Evolutionary conservation across 2,329 filamentous ascomycete species (phyloP).

Genomic region (Fusarium proliferatum): DNA sequence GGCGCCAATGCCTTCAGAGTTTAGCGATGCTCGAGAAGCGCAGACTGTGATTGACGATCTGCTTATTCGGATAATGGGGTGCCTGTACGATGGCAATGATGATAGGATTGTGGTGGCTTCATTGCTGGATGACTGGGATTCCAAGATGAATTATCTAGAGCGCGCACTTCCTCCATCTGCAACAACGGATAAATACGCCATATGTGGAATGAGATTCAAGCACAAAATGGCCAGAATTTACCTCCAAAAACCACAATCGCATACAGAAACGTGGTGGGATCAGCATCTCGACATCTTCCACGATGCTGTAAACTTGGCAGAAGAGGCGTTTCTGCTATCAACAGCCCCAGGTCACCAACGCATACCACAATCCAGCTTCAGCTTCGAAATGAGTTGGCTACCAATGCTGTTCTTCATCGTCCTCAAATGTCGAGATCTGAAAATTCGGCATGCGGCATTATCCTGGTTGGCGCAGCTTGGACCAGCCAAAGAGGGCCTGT

Average conservation of each 20-base stretch:
- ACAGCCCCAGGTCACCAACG: background rate
- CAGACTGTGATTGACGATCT: background rate
- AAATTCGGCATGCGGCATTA: background rate
- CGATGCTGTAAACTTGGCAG: background rate
- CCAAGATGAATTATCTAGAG: background rate
- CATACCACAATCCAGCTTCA: background rate
- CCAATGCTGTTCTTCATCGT: slow-evolving; percentile 1
- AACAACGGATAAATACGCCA: background rate
- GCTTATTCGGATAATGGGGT: background rate
- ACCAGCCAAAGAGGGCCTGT: slow-evolving; percentile 6
- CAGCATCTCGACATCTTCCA: background rate
- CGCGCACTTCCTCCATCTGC: background rate
- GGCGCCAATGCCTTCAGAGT: background rate
- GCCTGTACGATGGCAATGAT: background rate
- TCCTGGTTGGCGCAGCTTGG: background rate
- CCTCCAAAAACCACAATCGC: background rate
- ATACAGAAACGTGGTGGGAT: slow-evolving; percentile 16
- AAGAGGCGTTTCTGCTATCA: background rate
- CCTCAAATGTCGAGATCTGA: background rate
- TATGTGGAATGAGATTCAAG: slow-evolving; percentile 9
- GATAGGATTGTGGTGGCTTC: background rate
- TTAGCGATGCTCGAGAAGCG: background rate
- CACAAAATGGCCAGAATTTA: slow-evolving; percentile 3
- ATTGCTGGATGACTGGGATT: background rate
- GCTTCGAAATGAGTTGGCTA: slow-evolving; percentile 13